A percentile compares a stretch with the other conserved stretches of the same genome.
These are phyloP conservation scores for Clarireedia sp. DNA, from an alignment of 2,329 filamentous ascomycete genomes.

Conservation along the genomic window DNA sequence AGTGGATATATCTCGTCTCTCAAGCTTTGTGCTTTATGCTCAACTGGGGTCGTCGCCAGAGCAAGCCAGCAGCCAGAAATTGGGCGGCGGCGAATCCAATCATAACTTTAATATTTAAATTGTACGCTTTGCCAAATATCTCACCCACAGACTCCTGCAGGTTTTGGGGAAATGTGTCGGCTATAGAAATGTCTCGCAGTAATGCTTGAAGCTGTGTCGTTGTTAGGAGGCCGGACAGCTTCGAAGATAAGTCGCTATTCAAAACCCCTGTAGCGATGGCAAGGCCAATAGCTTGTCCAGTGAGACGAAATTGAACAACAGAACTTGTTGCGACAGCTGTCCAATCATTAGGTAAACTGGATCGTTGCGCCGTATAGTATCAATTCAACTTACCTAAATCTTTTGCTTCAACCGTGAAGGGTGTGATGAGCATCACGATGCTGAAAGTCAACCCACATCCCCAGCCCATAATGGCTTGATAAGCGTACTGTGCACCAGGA, in stretches of 20 bases:
- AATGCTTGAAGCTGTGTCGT: neutral
- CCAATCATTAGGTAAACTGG: neutral
- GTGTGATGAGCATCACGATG: slow-evolving; percentile 48
- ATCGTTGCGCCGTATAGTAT: neutral
- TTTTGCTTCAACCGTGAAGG: slow-evolving; percentile 16
- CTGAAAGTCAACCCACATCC: slow-evolving; percentile 42
- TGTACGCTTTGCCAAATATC: neutral
- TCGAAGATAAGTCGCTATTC: neutral
- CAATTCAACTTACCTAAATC: neutral
- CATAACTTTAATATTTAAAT: neutral
- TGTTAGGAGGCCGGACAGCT: neutral
- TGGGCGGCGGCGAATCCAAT: neutral
- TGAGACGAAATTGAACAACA: neutral
- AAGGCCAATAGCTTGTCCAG: neutral
- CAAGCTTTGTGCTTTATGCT: slow-evolving; percentile 19
- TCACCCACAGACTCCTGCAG: neutral
- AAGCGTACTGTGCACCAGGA: slow-evolving; percentile 35
- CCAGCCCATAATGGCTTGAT: slow-evolving; percentile 47
- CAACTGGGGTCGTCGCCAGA: neutral
- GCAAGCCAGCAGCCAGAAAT: neutral
- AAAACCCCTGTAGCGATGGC: neutral
- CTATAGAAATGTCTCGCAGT: neutral
- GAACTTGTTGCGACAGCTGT: neutral
- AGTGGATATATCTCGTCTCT: neutral
- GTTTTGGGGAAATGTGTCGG: neutral